Evolutionary conservation across 805 yeast genomes (phyloP).

Genomic region (Candida loeiensis): DNA sequence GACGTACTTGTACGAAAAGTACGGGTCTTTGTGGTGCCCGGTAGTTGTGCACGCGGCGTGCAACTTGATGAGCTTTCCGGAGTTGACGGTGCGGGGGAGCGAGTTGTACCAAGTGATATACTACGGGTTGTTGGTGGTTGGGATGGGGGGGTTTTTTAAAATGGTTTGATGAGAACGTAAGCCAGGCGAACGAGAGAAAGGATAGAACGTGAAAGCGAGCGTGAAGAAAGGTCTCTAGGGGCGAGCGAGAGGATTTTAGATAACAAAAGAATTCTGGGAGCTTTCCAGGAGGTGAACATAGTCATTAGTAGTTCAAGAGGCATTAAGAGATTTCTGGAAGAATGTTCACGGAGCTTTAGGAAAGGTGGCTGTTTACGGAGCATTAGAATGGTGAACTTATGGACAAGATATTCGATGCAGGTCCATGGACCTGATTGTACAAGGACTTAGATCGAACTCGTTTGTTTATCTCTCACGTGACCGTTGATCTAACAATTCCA

Average conservation of each 20-base stretch:
- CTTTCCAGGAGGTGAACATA: too few species aligned
- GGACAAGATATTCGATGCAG: too few species aligned
- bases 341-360: too few species aligned
- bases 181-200: neutral
- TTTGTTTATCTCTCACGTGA: too few species aligned
- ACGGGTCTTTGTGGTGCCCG: slow-evolving; percentile 53
- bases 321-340: too few species aligned
- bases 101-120: slow-evolving; percentile 24
- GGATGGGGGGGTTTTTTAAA: slow-evolving; percentile 36
- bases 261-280: too few species aligned
- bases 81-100: slow-evolving; percentile 16
- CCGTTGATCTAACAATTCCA: too few species aligned
- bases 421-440: too few species aligned
- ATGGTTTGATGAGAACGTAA: slow-evolving; percentile 1
- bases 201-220: neutral
- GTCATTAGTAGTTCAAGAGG: too few species aligned
- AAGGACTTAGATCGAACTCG: too few species aligned
- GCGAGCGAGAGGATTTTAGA: neutral
- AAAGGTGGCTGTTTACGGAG: too few species aligned
- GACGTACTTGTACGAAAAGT: slow-evolving; percentile 49
- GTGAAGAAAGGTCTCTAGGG: neutral
- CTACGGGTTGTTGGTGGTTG: slow-evolving; percentile 39
- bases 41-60: slow-evolving; percentile 62
- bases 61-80: slow-evolving; percentile 69
- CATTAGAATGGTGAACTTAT: too few species aligned